Evolutionary conservation across 2,329 filamentous ascomycete genomes (phyloP).

Genomic region (Penicillium polonicum): DNA sequence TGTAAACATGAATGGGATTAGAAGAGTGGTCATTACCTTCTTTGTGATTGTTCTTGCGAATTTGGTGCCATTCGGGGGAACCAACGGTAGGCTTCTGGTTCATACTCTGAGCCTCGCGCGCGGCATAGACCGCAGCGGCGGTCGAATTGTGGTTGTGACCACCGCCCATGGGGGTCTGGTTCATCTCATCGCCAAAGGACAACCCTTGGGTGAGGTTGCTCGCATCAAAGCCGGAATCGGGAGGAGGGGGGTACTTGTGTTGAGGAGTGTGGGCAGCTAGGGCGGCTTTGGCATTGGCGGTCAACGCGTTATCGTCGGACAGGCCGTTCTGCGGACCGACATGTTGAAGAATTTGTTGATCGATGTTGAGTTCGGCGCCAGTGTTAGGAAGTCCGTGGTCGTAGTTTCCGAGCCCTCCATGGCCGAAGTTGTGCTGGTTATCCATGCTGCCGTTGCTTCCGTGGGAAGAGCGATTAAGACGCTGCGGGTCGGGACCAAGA

Average conservation of each 20-base stretch:
- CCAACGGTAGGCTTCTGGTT: slow-evolving; percentile 82
- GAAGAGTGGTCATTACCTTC: slow-evolving; percentile 67
- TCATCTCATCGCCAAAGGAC: slow-evolving; percentile 43
- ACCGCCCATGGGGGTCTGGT: slow-evolving; percentile 36
- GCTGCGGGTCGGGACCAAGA: slow-evolving; percentile 41
- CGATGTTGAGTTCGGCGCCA: slow-evolving; percentile 43
- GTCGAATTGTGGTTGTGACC: slow-evolving; percentile 52
- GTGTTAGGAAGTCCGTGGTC: slow-evolving; percentile 41
- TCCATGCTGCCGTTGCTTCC: slow-evolving; percentile 43
- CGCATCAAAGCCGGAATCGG: slow-evolving; percentile 40
- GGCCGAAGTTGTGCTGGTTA: slow-evolving; percentile 35
- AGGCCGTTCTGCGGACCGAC: slow-evolving; percentile 55
- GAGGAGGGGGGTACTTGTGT: slow-evolving; percentile 47
- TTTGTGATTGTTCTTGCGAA: slow-evolving; percentile 97
- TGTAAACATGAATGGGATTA: neutral
- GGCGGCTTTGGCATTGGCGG: slow-evolving; percentile 50
- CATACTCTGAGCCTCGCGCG: slow-evolving; percentile 52
- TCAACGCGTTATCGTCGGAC: slow-evolving; percentile 47
- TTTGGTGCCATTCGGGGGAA: slow-evolving; percentile 96
- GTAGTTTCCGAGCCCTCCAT: slow-evolving; percentile 36
- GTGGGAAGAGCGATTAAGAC: slow-evolving; percentile 42
- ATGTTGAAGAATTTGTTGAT: slow-evolving; percentile 50
- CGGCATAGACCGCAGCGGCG: slow-evolving; percentile 57
- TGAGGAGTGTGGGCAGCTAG: slow-evolving; percentile 46
- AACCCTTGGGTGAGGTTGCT: slow-evolving; percentile 38